Conservation (phyloP, 306 rosid species). For the Glycine tomentella region DNA sequence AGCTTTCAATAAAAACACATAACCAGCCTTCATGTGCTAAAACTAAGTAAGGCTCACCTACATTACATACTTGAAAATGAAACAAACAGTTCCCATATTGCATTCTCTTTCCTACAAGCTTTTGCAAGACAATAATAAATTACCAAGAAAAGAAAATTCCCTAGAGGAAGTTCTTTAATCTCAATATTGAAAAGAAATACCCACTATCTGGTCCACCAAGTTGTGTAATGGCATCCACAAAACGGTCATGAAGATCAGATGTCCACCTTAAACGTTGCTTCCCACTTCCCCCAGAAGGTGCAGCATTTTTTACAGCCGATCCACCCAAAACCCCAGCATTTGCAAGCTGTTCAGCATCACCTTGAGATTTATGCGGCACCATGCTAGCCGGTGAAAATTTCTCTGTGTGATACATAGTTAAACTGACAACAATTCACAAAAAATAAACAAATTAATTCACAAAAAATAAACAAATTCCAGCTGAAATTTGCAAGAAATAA, state of each 20-base stretch:
- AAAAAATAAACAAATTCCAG: not conserved
- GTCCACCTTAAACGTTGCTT: slow-evolving; percentile 95
- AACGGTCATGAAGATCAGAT: slow-evolving; percentile 95
- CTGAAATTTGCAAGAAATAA: not conserved
- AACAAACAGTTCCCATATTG: slow-evolving; percentile 18
- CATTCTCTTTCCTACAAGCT: slow-evolving; percentile 17
- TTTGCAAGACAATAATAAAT: slow-evolving; percentile 22
- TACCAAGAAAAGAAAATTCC: not conserved
- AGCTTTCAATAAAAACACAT: slow-evolving; percentile 17
- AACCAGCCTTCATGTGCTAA: slow-evolving; percentile 4
- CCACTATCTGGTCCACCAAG: slow-evolving; percentile 99
- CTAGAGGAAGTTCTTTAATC: slow-evolving; percentile 3
- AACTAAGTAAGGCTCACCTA: slow-evolving; percentile 3
- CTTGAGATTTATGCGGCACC: slow-evolving; percentile 80
- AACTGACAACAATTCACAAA: slow-evolving; percentile 39
- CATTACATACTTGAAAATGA: not conserved
- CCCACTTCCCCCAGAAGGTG: slow-evolving; percentile 77
- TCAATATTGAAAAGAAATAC: slow-evolving; percentile 71
- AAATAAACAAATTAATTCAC: too few species aligned
- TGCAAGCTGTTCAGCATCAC: slow-evolving; percentile 63
- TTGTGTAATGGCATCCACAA: slow-evolving; percentile 92
- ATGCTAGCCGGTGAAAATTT: slow-evolving; percentile 69
- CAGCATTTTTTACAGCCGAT: slow-evolving; percentile 59
- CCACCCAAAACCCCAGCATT: slow-evolving; percentile 63
- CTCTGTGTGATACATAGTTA: slow-evolving; percentile 75